Evolutionary conservation across 768 basidiomycete species (phyloP), one percentile per base, ranked within the genome.

Genomic region (Paxillus ammoniavirescens): DNA sequence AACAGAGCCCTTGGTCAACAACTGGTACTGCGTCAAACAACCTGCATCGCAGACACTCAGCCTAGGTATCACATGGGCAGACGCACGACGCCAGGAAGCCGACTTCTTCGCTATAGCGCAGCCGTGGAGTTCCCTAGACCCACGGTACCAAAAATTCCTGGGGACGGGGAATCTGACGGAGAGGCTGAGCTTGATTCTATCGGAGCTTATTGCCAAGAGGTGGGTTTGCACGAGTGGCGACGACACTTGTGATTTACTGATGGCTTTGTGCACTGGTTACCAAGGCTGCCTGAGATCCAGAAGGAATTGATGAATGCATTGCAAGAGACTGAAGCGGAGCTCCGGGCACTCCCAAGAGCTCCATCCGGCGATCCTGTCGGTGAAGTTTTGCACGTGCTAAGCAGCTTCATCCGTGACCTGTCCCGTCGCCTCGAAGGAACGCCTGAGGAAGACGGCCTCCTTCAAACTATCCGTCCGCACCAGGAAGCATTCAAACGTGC

Each of bases 141-240:
- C 66, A 0, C 64, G 73, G n/a, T 80, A 79, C 49, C 76, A 78
- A 56, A 73, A 73, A 10, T 81, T 78, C 49, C 68, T 88, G 2
- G 69, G 84, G 5, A 89, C 86, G 0, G 52, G 47, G 15, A 83
- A 84, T 47, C 70, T 89, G 4, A 80, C 83, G 0, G 77, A 78
- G 15, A 69, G 77, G 3, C 67, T 89, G 35, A 86, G 87, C 53
- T 55, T 67, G 0, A 75, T 86, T 4, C 65, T 91, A 1, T 86
- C 84, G 0, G 79, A 83, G 31, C 64, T 85, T 13, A 84, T 89
- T 28, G 66, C 75, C 0, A 81, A 82, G 57, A 71, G 82, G 87
- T 85, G 50, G 2, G 72, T 66, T 26, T 14, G 42, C 10, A 21
- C 3, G 21, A 8, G 21, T 45, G 33, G 0, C 3, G 33, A 33